These are phyloP conservation scores for Withania somnifera DNA, from an alignment of 305 asterid species.

Conservation along the genomic window DNA sequence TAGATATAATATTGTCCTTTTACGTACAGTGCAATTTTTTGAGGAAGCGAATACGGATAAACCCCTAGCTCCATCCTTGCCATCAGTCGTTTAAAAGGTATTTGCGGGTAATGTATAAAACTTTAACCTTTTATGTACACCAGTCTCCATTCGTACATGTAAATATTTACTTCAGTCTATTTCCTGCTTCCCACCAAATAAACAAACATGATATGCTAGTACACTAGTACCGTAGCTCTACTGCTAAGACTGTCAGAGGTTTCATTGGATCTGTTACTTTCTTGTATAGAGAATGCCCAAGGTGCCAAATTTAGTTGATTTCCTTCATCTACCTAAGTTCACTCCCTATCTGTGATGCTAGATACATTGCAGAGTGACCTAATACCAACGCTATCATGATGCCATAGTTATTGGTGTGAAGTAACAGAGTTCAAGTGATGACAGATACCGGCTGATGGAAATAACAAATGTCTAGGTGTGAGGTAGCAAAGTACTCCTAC, in stretches of 20 bases:
- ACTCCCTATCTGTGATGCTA: too few relatives aligned
- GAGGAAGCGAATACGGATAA: background rate
- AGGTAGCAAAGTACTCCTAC: too few relatives aligned
- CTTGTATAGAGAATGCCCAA: background rate
- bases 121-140: background rate
- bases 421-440: too few relatives aligned
- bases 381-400: too few relatives aligned
- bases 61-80: background rate
- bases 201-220: background rate
- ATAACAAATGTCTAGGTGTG: too few relatives aligned
- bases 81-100: background rate
- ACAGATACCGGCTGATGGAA: too few relatives aligned
- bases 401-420: too few relatives aligned
- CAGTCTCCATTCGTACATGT: background rate
- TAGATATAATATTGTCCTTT: too few relatives aligned
- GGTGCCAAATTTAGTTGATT: background rate
- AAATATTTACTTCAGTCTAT: background rate
- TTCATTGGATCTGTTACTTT: background rate
- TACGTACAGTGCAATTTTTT: background rate
- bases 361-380: background rate
- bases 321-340: background rate
- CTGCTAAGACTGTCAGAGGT: background rate
- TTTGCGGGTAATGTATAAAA: background rate
- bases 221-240: background rate
- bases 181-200: background rate